A percentile compares a stretch with the other conserved stretches of the same genome.
Conservation (phyloP, 257 asterid genomes). For the Petrea volubilis region DNA sequence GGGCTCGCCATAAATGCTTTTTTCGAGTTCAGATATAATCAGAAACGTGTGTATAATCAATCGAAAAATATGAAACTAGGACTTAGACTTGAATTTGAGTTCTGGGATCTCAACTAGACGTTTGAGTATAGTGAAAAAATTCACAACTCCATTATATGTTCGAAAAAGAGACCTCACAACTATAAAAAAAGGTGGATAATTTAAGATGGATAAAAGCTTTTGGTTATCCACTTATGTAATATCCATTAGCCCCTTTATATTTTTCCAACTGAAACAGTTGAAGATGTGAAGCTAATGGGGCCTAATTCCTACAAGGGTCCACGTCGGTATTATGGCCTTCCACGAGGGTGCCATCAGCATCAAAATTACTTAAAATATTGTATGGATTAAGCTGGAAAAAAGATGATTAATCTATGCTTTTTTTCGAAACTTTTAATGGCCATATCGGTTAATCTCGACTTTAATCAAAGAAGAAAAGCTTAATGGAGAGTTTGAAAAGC, state of each 20-base stretch:
- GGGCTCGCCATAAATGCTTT: too few species aligned
- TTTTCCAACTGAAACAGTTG: conserved; percentile 48
- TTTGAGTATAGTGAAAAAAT: neutral
- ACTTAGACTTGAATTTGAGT: neutral
- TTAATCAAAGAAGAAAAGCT: conserved; percentile 15
- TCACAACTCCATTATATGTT: neutral
- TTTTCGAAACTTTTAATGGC: too few species aligned
- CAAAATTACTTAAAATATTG: conserved; percentile 6
- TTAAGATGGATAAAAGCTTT: conserved; percentile 18
- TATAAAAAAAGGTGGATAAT: neutral
- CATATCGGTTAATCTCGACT: neutral
- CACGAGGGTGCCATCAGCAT: conserved; percentile 37
- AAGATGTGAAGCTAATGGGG: conserved; percentile 52
- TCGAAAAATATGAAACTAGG: neutral
- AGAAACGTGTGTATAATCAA: too few species aligned
- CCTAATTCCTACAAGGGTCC: conserved; percentile 58
- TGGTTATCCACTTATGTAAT: neutral
- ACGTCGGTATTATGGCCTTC: conserved; percentile 50
- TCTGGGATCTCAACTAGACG: conserved; percentile 1
- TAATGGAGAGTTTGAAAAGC: conserved; percentile 2
- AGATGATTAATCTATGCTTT: neutral
- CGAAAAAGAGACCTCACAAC: neutral
- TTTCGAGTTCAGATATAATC: too few species aligned
- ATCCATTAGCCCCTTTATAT: conserved; percentile 26
- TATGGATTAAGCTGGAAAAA: conserved; percentile 22